phyloP scores from a whole-genome alignment of 1,139 yeast genomes.

The Pichia sp. region DNA sequence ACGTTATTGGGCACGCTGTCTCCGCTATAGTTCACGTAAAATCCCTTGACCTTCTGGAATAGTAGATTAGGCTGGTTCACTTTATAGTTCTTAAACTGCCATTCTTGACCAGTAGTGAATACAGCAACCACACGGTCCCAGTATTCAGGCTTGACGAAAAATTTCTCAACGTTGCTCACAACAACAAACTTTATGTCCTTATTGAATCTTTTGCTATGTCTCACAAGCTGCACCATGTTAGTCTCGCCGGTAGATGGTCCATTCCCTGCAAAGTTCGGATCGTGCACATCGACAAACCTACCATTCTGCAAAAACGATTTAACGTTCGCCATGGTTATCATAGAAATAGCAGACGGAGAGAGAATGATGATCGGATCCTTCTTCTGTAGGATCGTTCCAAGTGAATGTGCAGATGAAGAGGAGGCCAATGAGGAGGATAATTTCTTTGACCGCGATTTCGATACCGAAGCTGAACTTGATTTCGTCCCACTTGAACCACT shows the following conservation, averaged over 20 bases:
- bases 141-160: constrained; percentile 91
- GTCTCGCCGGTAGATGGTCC: constrained; percentile 17
- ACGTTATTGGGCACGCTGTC: constrained; percentile 76
- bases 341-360: constrained; percentile 92
- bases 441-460: constrained; percentile 13
- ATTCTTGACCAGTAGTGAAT: constrained; percentile 92
- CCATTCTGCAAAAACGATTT: constrained; percentile 81
- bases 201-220: constrained; percentile 53
- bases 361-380: constrained; percentile 89
- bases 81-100: constrained; percentile 92
- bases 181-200: constrained; percentile 62
- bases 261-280: constrained; percentile 23
- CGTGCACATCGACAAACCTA: constrained; percentile 45
- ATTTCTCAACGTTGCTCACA: constrained; percentile 83
- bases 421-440: constrained; percentile 9
- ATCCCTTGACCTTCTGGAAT: constrained; percentile 84
- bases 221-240: constrained; percentile 51
- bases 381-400: constrained; percentile 14
- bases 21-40: constrained; percentile 68
- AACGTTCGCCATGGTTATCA: constrained; percentile 75
- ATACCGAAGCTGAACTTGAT: background rate
- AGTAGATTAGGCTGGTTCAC: constrained; percentile 75
- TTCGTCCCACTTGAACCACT: background rate
- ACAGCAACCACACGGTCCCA: constrained; percentile 97
- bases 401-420: background rate